Evolutionary conservation across 2,329 filamentous ascomycete genomes (phyloP), one percentile per base, ranked within the genome.

Genomic region (Pestalotiopsis sp.): DNA sequence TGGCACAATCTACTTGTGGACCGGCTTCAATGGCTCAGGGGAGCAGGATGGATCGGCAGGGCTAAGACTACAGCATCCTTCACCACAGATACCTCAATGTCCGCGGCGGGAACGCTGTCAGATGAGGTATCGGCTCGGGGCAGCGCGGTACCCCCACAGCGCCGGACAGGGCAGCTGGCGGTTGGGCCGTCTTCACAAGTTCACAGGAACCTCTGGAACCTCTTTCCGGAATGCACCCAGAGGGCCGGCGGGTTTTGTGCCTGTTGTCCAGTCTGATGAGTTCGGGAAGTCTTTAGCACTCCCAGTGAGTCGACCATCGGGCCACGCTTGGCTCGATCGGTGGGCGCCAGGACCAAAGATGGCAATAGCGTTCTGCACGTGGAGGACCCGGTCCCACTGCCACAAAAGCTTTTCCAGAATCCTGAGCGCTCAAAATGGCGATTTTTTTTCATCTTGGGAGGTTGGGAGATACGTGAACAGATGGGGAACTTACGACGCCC

Each of bases 11-110:
- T 38, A 64, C 10, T 30, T 55, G 40, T 56, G 48, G 48, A 24
- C 48, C 44, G n/a, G 30, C 22, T 39, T 56, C 24, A 22, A 30
- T 65, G 60, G 60, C 62, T 56, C 62, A 65, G 48, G 62, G 48
- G 62, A 65, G 62, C 17, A 38, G 58, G 58, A 55, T 56, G 48
- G 44, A 65, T 56, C 62, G 62, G 62, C 62, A 65, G 9, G 52
- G 48, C 48, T 65, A 24, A 48, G 17, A 20, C 26, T 61, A 61
- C 58, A 61, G 26, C 13, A 13, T 35, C 17, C 58, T 20, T 61
- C 26, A 26, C 58, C 38, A 35, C 13, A 39, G n/a, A 35, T 61
- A 61, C 58, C 35, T 61, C 30, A 52, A 52, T 52, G 10, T 52
- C 44, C 44, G 44, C 44, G 44, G 44, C 44, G 44, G 44, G 44